Percentiles rank a stretch among this genome's conserved stretches.
phyloP scores from a whole-genome alignment of 177 flowering plant genomes.

The Vitis hybrid region DNA sequence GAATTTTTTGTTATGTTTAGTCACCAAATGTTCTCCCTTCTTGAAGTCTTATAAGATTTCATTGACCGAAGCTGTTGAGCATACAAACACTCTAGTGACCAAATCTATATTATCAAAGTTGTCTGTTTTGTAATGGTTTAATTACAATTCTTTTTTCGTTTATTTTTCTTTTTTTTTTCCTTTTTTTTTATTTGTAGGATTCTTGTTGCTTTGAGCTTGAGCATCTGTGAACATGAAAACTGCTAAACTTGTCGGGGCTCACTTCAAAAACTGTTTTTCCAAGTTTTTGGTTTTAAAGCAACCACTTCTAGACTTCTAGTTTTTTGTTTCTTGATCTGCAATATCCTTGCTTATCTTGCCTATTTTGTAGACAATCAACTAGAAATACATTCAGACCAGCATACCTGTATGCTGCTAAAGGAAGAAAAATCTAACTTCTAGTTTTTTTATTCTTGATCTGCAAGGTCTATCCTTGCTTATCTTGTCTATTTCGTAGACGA shows the following conservation, averaged over 20 bases:
- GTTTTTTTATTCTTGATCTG: not conserved
- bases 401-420: too few species aligned
- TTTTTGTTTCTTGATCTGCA: not conserved
- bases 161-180: not conserved
- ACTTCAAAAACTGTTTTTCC: too few species aligned
- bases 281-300: too few species aligned
- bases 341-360: not conserved
- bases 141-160: not conserved
- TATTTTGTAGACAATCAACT: too few species aligned
- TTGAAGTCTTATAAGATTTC: slow-evolving; percentile 45
- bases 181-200: not conserved
- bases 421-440: not conserved
- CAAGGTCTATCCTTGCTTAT: too few species aligned
- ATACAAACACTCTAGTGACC: slow-evolving; percentile 61
- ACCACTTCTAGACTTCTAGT: too few species aligned
- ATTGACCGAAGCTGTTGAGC: slow-evolving; percentile 43
- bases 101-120: slow-evolving; percentile 65
- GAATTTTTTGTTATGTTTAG: slow-evolving; percentile 62
- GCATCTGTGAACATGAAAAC: not conserved
- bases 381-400: too few species aligned
- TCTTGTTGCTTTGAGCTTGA: slow-evolving; percentile 1
- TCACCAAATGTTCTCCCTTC: slow-evolving; percentile 46
- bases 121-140: slow-evolving; percentile 30
- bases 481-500: too few species aligned
- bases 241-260: not conserved